Evolutionary conservation across 768 basidiomycete genomes (phyloP), one percentile per base, ranked within the genome.

Genomic region (Tricholoma bakamatsutake): DNA sequence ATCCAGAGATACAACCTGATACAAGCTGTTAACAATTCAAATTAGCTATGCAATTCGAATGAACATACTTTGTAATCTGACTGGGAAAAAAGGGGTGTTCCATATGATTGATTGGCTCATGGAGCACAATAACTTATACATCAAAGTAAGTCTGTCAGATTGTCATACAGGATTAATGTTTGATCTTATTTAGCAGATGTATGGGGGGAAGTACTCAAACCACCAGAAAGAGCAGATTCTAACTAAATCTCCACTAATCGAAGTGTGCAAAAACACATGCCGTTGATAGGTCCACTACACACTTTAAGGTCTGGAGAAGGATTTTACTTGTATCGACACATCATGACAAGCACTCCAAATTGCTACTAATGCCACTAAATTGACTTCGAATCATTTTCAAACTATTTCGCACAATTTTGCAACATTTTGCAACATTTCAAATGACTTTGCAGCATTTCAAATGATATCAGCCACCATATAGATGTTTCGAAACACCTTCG

Each of bases 91-190:
- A 7, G 61, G 63, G n/a, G n/a, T n/a, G n/a, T n/a, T n/a, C n/a
- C n/a, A n/a, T n/a, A n/a, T 3, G 56, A 61, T 76, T 2, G 76
- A 78, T 42, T 78, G 75, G 75, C 50, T 68, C 5, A 59, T 74
- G 0, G 73, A 80, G 54, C 62, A 70, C 2, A 70, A 76, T 21
- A 78, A 78, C 53, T 64, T 77, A 1, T 75, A 69, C 13, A 75
- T 66, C 4, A 79, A 77, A 63, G 75, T 73, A 12, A 55, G 65
- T 51, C 24, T 10, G n/a, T 27, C 12, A 13, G 18, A 13, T 28
- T 9, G 18, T 3, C 12, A 4, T 21, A 8, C n/a, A 11, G 11
- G 28, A 46, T 11, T 13, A 28, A 17, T 40, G 13, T 13, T 39
- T n/a, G 13, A 39, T 39, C 11, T 18, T 10, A 31, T 51, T 40